phyloP scores from a whole-genome alignment of 257 asterid genomes.

The Hygrophila difformis region DNA sequence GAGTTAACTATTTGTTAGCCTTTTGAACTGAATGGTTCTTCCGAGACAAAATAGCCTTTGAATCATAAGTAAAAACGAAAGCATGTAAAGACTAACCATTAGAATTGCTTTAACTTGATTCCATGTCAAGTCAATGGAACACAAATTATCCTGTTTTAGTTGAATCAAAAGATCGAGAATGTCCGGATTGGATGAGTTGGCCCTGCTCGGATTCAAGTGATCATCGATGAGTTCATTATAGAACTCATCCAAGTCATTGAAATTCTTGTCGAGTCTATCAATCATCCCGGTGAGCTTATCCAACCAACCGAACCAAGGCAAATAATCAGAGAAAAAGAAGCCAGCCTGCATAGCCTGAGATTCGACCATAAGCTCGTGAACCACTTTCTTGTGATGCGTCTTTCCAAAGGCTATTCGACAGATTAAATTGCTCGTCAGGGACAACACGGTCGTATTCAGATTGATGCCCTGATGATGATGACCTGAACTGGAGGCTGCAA shows the following conservation, averaged over 20 bases:
- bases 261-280: constrained; percentile 24
- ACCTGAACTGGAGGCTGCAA: not conserved
- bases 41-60: too few species aligned
- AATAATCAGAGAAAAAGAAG: constrained; percentile 24
- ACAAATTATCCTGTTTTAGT: constrained; percentile 8
- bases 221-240: constrained; percentile 27
- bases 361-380: constrained; percentile 29
- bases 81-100: constrained; percentile 13
- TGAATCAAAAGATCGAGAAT: constrained; percentile 29
- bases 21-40: too few species aligned
- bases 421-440: constrained; percentile 18
- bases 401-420: constrained; percentile 27
- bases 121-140: constrained; percentile 15
- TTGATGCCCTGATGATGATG: constrained; percentile 11
- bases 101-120: constrained; percentile 29
- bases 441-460: constrained; percentile 7
- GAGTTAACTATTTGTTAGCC: too few species aligned
- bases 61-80: not conserved
- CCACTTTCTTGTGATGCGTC: not conserved
- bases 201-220: constrained; percentile 14
- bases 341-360: constrained; percentile 26
- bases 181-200: constrained; percentile 10
- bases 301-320: constrained; percentile 28
- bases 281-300: constrained; percentile 29
- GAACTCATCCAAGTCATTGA: constrained; percentile 20